Percentiles rank a stretch among this genome's conserved stretches.
These are phyloP conservation scores for Suillus decipiens DNA, from an alignment of 768 basidiomycete genomes.

Conservation along the genomic window DNA sequence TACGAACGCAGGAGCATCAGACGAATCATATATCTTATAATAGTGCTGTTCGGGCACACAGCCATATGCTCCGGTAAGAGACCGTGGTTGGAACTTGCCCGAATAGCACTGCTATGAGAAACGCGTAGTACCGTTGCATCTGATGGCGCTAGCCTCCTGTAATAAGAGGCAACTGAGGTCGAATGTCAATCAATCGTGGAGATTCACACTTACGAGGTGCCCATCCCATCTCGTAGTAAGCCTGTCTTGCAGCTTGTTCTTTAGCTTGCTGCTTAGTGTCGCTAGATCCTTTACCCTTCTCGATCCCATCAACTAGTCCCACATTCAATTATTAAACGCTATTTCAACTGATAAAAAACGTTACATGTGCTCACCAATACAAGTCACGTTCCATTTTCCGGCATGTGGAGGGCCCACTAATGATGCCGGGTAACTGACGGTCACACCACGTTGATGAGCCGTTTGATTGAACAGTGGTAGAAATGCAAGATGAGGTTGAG, in stretches of 20 bases:
- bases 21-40: slow-evolving; percentile 8
- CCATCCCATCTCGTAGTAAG: slow-evolving; percentile 79
- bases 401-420: slow-evolving; percentile 70
- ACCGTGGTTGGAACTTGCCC: slow-evolving; percentile 13
- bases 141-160: slow-evolving; percentile 6
- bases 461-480: slow-evolving; percentile 76
- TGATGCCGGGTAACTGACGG: slow-evolving; percentile 58
- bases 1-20: slow-evolving; percentile 1
- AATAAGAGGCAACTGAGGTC: slow-evolving; percentile 1
- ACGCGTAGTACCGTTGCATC: not conserved
- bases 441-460: slow-evolving; percentile 63
- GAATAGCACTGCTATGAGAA: slow-evolving; percentile 15
- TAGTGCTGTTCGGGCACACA: slow-evolving; percentile 17
- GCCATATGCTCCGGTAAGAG: slow-evolving; percentile 13
- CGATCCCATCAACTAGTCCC: slow-evolving; percentile 63
- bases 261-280: slow-evolving; percentile 75
- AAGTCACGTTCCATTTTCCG: slow-evolving; percentile 64
- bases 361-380: slow-evolving; percentile 56
- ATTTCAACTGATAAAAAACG: not conserved
- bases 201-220: slow-evolving; percentile 39
- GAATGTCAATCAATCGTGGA: not conserved
- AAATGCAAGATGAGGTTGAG: slow-evolving; percentile 64
- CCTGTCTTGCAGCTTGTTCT: slow-evolving; percentile 73
- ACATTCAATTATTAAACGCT: slow-evolving; percentile 10
- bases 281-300: slow-evolving; percentile 65